Conservation (phyloP, 345 rosid species). For the Reutealis trisperma region DNA sequence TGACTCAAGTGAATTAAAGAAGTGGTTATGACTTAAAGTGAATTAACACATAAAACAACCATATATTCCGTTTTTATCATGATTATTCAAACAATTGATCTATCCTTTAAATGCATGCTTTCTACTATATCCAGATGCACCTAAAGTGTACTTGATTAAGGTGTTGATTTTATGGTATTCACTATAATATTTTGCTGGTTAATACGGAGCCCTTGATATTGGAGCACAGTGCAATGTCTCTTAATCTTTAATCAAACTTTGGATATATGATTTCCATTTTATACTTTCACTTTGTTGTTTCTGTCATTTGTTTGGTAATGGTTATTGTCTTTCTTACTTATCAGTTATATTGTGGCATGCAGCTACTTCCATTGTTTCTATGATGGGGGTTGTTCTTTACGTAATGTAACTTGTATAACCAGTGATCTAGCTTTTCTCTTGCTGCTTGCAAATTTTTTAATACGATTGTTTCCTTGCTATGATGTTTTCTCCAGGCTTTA, state of each 20-base stretch:
- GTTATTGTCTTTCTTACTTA: not conserved
- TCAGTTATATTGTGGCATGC: not conserved
- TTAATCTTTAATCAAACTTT: not conserved
- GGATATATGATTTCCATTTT: not conserved
- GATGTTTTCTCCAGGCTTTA: conserved; percentile 71
- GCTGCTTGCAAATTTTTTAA: not conserved
- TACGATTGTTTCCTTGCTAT: conserved; percentile 14
- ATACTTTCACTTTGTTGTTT: not conserved
- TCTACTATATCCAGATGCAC: not conserved
- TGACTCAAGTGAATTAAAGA: not conserved
- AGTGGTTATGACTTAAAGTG: not conserved
- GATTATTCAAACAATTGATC: not conserved
- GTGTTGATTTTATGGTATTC: not conserved
- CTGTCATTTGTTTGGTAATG: not conserved
- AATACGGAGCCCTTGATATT: not conserved
- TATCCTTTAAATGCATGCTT: not conserved
- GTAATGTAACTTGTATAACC: not conserved
- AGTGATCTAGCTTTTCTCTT: not conserved
- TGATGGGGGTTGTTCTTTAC: too few relatives aligned
- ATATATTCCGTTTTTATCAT: not conserved
- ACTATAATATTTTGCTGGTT: not conserved
- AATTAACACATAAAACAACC: not conserved
- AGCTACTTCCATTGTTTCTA: not conserved
- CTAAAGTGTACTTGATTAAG: not conserved
- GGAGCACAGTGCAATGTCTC: not conserved